phyloP scores from a whole-genome alignment of 2,329 filamentous ascomycete species.

The Tolypocladium nubicola region DNA sequence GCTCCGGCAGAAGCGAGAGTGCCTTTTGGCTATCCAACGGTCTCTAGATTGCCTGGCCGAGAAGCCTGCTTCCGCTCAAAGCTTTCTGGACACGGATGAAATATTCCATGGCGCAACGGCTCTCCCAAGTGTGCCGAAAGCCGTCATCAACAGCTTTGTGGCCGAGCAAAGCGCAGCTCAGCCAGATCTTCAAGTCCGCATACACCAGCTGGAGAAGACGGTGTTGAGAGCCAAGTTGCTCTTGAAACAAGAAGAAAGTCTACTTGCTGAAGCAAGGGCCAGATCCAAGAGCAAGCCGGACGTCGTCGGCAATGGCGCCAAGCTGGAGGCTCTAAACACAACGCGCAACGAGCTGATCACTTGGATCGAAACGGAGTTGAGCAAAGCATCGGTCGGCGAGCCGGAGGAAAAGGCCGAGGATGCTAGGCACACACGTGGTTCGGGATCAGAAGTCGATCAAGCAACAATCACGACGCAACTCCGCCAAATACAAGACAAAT shows the following conservation, averaged over 20 bases:
- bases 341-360: conserved; percentile 50
- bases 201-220: conserved; percentile 45
- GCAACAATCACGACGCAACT: conserved; percentile 27
- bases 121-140: conserved; percentile 40
- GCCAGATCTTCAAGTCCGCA: conserved; percentile 33
- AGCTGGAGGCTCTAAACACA: conserved; percentile 41
- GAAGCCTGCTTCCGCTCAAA: conserved; percentile 39
- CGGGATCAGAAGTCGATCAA: conserved; percentile 10
- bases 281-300: conserved; percentile 24
- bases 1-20: conserved; percentile 40
- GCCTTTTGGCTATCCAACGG: conserved; percentile 37
- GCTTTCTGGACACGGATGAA: conserved; percentile 37
- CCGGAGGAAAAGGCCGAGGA: conserved; percentile 19
- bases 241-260: conserved; percentile 44
- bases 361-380: conserved; percentile 55
- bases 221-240: conserved; percentile 48
- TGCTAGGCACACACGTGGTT: conserved; percentile 10
- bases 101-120: conserved; percentile 33
- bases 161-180: conserved; percentile 26
- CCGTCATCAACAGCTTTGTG: conserved; percentile 39
- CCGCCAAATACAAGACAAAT: conserved; percentile 41
- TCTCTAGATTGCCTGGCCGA: conserved; percentile 39
- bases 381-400: conserved; percentile 34
- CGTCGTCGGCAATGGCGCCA: conserved; percentile 25
- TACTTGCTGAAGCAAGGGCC: conserved; percentile 36